A percentile compares a stretch with the other conserved stretches of the same genome.
These are phyloP conservation scores for Cinnamomum chago DNA, from an alignment of 164 flowering plant genomes.

Conservation along the genomic window DNA sequence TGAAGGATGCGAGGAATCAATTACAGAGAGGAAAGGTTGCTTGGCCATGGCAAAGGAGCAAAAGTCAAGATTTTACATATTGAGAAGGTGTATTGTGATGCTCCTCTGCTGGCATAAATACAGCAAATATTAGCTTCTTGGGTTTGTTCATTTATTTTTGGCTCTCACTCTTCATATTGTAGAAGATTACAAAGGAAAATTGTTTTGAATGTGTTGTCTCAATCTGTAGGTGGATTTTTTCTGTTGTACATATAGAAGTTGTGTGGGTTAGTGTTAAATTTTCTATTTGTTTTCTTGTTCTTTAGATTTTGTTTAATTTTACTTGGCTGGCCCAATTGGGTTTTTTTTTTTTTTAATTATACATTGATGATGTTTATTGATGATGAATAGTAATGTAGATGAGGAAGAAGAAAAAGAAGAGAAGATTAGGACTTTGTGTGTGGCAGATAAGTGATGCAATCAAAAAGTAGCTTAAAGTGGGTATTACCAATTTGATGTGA, in stretches of 20 bases:
- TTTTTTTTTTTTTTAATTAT: no score
- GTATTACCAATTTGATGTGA: no score
- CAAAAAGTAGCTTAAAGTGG: no score
- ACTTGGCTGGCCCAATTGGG: no score
- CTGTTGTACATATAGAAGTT: background rate
- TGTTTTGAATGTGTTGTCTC: background rate
- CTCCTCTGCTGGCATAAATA: conserved; percentile 17
- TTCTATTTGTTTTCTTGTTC: background rate
- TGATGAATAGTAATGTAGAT: no score
- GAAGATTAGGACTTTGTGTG: no score
- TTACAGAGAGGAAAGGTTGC: conserved; percentile 13
- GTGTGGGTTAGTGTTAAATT: background rate
- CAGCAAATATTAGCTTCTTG: conserved; percentile 1
- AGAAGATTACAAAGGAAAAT: background rate
- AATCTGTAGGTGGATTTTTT: background rate
- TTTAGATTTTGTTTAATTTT: background rate
- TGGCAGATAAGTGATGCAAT: no score
- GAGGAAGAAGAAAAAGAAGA: no score
- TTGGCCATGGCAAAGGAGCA: conserved; percentile 17
- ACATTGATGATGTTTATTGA: no score
- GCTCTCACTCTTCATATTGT: background rate
- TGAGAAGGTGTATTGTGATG: conserved; percentile 18
- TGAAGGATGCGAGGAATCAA: background rate
- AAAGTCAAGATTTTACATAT: conserved; percentile 19
- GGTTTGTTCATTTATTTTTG: background rate